Base-by-base conservation (phyloP, 768 basidiomycete species). In the Paxillus ammoniavirescens region DNA sequence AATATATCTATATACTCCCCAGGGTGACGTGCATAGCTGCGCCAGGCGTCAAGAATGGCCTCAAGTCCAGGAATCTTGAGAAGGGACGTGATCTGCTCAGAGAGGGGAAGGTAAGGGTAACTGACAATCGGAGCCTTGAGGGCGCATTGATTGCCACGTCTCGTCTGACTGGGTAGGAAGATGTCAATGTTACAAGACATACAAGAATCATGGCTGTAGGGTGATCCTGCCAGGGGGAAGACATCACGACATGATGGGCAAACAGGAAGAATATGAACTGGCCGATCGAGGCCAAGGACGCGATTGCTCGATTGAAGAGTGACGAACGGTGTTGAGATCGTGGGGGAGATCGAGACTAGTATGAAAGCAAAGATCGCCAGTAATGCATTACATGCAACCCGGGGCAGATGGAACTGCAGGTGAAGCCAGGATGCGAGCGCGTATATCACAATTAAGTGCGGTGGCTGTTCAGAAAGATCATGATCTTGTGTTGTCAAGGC, bases 401-500 rank as follows among this genome's bases (percentile, higher is more conserved):
- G 65, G 0, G 67, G 59, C 2, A 69, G 57, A 17, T 66, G 64
- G 49, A 57, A 69, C 17, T 63, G 61, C 0, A 61, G 9, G 43
- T 69, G 67, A 1, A 69, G 60, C 68, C 67, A 69, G 1, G 59
- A 37, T 3, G 67, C 62, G 0, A 65, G 18, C 4, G 59, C 31
- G 43, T 70, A 68, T 26, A 26, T 26, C 23, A 26, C 23, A 26
- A 26, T 26, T 26, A 26, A 26, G 23, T 26, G 23, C 23, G 23
- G 23, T 26, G 23, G 23, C 23, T 26, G 23, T 26, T 26, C 23
- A 26, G 23, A 26, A 2, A 26, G 23, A 26, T 26, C 23, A 26
- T 5, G 23, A 26, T 26, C 23, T 26, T 26, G 23, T 26, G 23
- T 26, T 26, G 23, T 26, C 23, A 26, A 26, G 23, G 23, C 5